Percentiles rank a stretch among this genome's conserved stretches.
These are phyloP conservation scores for Boletus pseudopeckii DNA, from an alignment of 768 basidiomycete species.

Conservation along the genomic window DNA sequence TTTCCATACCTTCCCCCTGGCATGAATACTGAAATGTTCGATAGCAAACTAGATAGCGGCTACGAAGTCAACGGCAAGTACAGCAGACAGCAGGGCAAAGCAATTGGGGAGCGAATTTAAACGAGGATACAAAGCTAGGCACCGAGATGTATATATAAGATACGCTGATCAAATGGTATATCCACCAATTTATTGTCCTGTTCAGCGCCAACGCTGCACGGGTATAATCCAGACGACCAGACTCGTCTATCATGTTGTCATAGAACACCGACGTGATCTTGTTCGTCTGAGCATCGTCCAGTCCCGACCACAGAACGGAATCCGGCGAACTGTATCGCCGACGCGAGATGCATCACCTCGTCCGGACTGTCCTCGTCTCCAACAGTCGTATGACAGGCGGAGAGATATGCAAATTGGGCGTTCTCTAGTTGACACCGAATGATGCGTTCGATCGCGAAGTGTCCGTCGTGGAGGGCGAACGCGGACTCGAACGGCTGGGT, in stretches of 20 bases:
- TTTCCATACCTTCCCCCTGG: too few relatives aligned
- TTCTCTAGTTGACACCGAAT: neutral
- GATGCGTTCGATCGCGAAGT: slow-evolving; percentile 8
- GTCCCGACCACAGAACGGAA: neutral
- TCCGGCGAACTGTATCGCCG: neutral
- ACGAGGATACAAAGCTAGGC: neutral
- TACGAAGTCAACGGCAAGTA: neutral
- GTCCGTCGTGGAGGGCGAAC: slow-evolving; percentile 10
- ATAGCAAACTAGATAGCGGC: neutral
- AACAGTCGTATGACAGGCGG: slow-evolving; percentile 15
- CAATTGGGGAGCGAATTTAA: too few relatives aligned
- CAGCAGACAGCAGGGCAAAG: neutral
- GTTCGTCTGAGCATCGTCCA: neutral
- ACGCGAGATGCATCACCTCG: slow-evolving; percentile 1
- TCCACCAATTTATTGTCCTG: neutral
- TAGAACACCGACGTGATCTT: neutral
- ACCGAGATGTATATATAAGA: neutral
- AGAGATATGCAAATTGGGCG: slow-evolving; percentile 20
- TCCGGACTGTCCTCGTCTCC: slow-evolving; percentile 9
- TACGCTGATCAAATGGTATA: neutral
- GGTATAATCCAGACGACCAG: neutral
- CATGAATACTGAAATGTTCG: neutral
- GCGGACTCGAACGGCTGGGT: slow-evolving; percentile 15
- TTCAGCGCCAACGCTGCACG: slow-evolving; percentile 1
- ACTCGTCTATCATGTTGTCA: neutral